phyloP scores from a whole-genome alignment of 2,329 filamentous ascomycete genomes.

The Exophiala sp. region DNA sequence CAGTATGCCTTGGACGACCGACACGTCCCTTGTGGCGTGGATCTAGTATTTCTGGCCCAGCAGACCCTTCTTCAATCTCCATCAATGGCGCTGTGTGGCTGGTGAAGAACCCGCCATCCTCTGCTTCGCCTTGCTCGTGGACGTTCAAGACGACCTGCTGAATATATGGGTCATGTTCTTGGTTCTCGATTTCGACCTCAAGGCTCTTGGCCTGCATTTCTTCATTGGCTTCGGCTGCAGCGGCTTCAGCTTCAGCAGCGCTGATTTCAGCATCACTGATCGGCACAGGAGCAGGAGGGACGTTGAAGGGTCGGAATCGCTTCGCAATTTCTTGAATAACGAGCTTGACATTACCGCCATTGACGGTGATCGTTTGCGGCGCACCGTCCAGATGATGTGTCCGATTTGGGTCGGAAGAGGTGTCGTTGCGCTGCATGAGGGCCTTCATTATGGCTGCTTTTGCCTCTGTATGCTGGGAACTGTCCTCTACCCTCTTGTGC shows the following conservation, averaged over 20 bases:
- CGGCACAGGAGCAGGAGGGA: slow-evolving; percentile 74
- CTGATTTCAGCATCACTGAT: slow-evolving; percentile 44
- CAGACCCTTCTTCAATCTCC: slow-evolving; percentile 13
- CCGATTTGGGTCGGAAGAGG: slow-evolving; percentile 30
- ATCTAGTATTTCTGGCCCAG: not conserved
- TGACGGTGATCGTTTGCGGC: slow-evolving; percentile 43
- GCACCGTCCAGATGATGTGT: slow-evolving; percentile 40
- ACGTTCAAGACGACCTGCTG: slow-evolving; percentile 48
- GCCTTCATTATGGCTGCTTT: slow-evolving; percentile 39
- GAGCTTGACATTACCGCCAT: slow-evolving; percentile 55
- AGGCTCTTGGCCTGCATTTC: slow-evolving; percentile 32
- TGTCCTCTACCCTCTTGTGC: slow-evolving; percentile 49
- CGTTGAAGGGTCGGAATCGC: slow-evolving; percentile 74
- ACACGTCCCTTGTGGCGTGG: not conserved
- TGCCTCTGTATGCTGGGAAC: slow-evolving; percentile 55
- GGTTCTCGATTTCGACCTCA: slow-evolving; percentile 24
- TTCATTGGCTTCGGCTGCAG: slow-evolving; percentile 32
- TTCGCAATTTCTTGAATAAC: slow-evolving; percentile 67
- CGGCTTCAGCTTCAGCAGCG: slow-evolving; percentile 38
- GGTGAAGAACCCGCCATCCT: slow-evolving; percentile 52
- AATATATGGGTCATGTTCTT: slow-evolving; percentile 25
- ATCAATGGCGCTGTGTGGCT: slow-evolving; percentile 10
- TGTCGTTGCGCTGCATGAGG: slow-evolving; percentile 40
- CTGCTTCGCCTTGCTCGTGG: slow-evolving; percentile 48
- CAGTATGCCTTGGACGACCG: slow-evolving; percentile 32